Conservation (phyloP, 805 yeast species). For the Myxozyma vanderwaltii region DNA sequence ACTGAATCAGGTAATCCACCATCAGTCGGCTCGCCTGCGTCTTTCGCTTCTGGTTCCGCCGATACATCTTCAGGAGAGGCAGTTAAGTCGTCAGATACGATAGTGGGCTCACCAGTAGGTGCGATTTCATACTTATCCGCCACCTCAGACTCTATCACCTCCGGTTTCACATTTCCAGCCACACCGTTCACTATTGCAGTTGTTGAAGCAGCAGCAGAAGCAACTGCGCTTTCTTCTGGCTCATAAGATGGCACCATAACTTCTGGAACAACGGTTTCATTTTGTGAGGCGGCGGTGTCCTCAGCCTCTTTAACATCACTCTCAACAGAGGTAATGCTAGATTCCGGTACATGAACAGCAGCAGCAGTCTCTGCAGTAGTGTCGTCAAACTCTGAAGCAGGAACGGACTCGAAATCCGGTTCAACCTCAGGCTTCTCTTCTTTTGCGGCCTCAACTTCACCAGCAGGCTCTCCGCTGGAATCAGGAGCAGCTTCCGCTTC, state of each 20-base stretch:
- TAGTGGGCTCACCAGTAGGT: neutral
- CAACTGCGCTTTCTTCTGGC: neutral
- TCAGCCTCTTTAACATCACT: neutral
- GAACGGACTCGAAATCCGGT: neutral
- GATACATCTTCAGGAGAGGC: neutral
- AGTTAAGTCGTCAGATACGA: neutral
- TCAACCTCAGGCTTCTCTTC: neutral
- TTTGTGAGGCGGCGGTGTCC: no score
- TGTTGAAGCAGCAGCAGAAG: conserved; percentile 6
- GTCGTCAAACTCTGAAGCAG: neutral
- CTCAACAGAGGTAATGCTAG: conserved; percentile 2
- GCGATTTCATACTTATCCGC: neutral
- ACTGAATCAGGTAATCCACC: conserved; percentile 2
- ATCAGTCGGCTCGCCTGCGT: neutral
- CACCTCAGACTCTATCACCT: neutral
- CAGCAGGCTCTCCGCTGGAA: neutral
- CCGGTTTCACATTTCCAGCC: neutral
- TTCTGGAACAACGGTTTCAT: neutral
- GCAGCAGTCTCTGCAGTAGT: conserved; percentile 11
- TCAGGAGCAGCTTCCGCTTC: conserved; percentile 1
- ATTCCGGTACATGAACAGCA: conserved; percentile 2
- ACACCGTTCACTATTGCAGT: conserved; percentile 1
- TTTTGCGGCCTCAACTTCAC: neutral
- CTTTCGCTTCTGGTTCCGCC: neutral
- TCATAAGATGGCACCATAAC: neutral